These are phyloP conservation scores for Boletellus sp. DNA, from an alignment of 768 basidiomycete species.

Conservation along the genomic window DNA sequence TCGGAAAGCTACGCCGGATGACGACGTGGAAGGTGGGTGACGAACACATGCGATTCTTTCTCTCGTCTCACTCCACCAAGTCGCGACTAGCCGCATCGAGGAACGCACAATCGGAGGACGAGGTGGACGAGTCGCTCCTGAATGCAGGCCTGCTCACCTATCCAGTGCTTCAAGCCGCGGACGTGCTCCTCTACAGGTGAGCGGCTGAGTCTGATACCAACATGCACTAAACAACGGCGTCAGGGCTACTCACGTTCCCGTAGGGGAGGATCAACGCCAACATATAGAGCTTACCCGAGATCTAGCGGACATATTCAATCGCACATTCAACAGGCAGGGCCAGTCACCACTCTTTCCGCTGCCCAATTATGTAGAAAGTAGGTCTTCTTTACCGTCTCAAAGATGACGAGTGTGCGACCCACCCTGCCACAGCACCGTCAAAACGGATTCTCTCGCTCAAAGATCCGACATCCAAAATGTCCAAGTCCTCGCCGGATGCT, in stretches of 20 bases:
- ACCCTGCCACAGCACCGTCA: conserved; percentile 54
- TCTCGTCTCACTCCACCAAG: conserved; percentile 35
- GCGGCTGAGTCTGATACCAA: conserved; percentile 12
- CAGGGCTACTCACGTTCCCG: conserved; percentile 90
- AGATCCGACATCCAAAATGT: conserved; percentile 89
- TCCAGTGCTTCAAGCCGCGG: conserved; percentile 90
- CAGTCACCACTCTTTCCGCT: conserved; percentile 59
- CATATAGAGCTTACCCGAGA: conserved; percentile 89
- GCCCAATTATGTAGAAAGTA: conserved; percentile 73
- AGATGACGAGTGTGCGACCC: not conserved
- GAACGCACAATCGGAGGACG: conserved; percentile 70
- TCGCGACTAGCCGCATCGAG: conserved; percentile 69
- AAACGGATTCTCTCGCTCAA: conserved; percentile 83
- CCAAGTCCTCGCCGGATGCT: conserved; percentile 80
- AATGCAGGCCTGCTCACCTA: conserved; percentile 89
- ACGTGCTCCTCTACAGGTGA: conserved; percentile 82
- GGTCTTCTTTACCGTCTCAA: conserved; percentile 24
- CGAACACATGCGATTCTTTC: not conserved
- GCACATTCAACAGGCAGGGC: conserved; percentile 46
- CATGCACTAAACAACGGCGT: not conserved
- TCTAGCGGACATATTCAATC: conserved; percentile 80
- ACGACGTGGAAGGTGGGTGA: conserved; percentile 88
- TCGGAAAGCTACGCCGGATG: conserved; percentile 84
- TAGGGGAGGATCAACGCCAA: conserved; percentile 95
- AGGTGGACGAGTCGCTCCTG: conserved; percentile 77